Evolutionary conservation across 768 basidiomycete genomes (phyloP), one percentile per base, ranked within the genome.

Genomic region (Phaeotremella fagi): DNA sequence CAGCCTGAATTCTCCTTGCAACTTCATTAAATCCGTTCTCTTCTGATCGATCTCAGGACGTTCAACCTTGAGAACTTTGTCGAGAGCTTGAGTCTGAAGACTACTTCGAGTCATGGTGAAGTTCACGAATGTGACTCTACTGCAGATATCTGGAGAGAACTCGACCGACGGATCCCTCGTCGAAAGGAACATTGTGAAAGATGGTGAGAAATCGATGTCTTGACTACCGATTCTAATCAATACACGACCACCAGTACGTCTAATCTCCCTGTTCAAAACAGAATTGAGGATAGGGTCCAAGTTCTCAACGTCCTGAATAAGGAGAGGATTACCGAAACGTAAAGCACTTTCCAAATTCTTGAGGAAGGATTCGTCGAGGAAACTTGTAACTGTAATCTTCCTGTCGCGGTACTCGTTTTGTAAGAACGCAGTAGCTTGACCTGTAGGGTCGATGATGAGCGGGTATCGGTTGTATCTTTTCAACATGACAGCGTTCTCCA

Each of bases 131-230:
- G 87, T 90, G 24, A 94, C 89, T 55, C 95, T 84, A 79, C 90
- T 94, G 79, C 94, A 98, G 63, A 99, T 92, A 73, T 99, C 95
- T 2, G 95, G 91, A 12, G 94, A 88, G 76, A 99, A 97, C 66
- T 97, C 91, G 57, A 95, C 87, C 0, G 94, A 94, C 1, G 95
- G 92, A 73, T 99, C 92, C 20, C 95, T 80, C 11, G 95, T 99
- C 1, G 94, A 89, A 38, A 99, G 80, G 83, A 99, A 99, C 90
- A 99, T 92, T 4, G 90, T 95, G 80, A 99, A 99, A n/a, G 95
- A 85, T 4, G 95, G 95, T 0, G 95, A 99, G 74, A 98, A 97
- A 73, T 99, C 95, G 73, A 99, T 97, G 63, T 99, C 95, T 77
- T 99, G 95, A 70, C 81, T 97, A 3, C 95, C 94, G 20, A 98